A percentile compares a stretch with the other conserved stretches of the same genome.
Conservation (phyloP, 257 asterid species). For the Plantago major region DNA sequence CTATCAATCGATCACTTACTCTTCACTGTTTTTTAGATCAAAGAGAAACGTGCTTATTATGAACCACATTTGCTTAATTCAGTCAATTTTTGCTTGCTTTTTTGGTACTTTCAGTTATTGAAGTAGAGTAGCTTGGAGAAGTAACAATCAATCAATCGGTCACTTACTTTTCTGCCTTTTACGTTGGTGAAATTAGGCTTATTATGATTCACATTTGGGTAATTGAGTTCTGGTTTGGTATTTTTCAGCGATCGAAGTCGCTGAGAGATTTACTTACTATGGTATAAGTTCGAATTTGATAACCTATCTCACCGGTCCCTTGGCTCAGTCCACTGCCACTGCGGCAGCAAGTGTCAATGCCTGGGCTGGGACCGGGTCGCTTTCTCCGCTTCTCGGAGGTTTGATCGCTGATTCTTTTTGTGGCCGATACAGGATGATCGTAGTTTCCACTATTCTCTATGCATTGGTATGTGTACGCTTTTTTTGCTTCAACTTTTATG, state of each 20-base stretch:
- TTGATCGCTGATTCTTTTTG: slow-evolving; percentile 6
- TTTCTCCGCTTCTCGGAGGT: slow-evolving; percentile 11
- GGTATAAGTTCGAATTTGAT: slow-evolving; percentile 16
- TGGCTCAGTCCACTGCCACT: slow-evolving; percentile 2
- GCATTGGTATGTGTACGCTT: neutral
- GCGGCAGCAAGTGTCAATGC: slow-evolving; percentile 12
- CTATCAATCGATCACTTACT: too few species aligned
- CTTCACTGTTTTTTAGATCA: too few species aligned
- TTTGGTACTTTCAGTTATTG: too few species aligned
- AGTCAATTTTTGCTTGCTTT: too few species aligned
- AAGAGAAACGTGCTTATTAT: too few species aligned
- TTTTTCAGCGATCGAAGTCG: slow-evolving; percentile 2
- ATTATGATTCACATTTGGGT: neutral
- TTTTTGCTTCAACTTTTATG: too few species aligned
- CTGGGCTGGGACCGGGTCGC: slow-evolving; percentile 7
- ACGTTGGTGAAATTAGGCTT: neutral
- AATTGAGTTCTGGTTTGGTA: neutral
- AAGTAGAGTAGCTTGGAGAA: too few species aligned
- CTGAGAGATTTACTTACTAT: slow-evolving; percentile 14
- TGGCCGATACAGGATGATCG: slow-evolving; percentile 8
- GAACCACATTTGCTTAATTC: too few species aligned
- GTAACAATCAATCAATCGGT: too few species aligned
- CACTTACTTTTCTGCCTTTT: neutral
- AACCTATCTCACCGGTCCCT: slow-evolving; percentile 7
- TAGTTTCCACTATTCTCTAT: slow-evolving; percentile 3